These are phyloP conservation scores for Eleusine indica DNA, from an alignment of 176 grass and related monocot genomes.

Conservation along the genomic window DNA sequence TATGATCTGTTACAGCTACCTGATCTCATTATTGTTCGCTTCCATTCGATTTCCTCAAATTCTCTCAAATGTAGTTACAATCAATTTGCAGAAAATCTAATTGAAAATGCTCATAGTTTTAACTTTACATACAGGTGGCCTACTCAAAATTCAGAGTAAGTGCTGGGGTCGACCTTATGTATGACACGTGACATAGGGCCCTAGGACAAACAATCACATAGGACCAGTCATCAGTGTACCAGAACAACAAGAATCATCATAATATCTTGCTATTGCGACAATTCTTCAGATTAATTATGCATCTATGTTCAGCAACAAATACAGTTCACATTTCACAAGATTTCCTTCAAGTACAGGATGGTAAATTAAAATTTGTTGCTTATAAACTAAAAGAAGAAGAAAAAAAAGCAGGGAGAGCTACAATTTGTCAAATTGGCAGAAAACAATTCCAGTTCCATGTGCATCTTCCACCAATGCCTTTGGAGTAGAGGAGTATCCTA, in stretches of 20 bases:
- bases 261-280: neutral
- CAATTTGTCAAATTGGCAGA: constrained; percentile 31
- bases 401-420: constrained; percentile 12
- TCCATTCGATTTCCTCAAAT: neutral
- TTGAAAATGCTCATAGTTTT: too few relatives aligned
- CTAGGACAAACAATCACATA: neutral
- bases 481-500: constrained; percentile 46
- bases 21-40: neutral
- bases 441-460: constrained; percentile 28
- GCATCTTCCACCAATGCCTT: constrained; percentile 5
- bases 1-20: neutral
- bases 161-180: neutral
- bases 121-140: too few relatives aligned
- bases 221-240: neutral
- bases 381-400: constrained; percentile 37
- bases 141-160: neutral
- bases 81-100: neutral
- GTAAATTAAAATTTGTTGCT: constrained; percentile 35
- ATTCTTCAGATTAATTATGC: constrained; percentile 40
- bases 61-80: neutral
- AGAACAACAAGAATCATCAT: neutral
- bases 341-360: constrained; percentile 45
- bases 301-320: constrained; percentile 49
- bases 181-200: neutral
- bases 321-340: constrained; percentile 32